Conservation (phyloP, 2,329 filamentous ascomycete genomes). For the Fusarium foetens region DNA sequence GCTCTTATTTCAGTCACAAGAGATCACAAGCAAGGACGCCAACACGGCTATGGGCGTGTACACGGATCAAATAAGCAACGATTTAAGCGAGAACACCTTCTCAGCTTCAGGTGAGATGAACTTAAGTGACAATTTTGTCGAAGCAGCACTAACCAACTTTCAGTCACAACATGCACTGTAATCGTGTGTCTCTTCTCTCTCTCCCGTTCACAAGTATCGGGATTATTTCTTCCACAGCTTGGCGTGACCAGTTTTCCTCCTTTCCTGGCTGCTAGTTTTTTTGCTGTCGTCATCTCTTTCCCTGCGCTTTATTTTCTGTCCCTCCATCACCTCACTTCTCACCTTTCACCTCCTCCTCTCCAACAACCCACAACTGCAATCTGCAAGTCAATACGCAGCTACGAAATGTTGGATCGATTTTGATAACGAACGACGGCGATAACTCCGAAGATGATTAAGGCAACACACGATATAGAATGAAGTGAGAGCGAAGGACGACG, state of each 20-base stretch:
- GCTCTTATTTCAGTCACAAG: not conserved
- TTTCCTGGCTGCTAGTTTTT: not conserved
- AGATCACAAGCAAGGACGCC: slow-evolving; percentile 1
- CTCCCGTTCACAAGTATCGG: not conserved
- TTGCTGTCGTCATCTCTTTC: slow-evolving; percentile 31
- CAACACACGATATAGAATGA: not conserved
- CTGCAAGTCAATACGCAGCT: slow-evolving; percentile 16
- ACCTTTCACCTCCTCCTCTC: slow-evolving; percentile 31
- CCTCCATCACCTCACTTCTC: slow-evolving; percentile 24
- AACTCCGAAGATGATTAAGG: not conserved
- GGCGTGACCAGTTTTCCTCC: slow-evolving; percentile 6
- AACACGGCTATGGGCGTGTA: not conserved
- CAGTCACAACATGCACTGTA: not conserved
- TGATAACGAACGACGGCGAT: not conserved
- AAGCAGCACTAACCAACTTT: not conserved
- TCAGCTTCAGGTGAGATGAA: not conserved
- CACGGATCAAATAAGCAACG: not conserved
- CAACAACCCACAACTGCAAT: slow-evolving; percentile 36
- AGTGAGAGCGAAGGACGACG: not conserved
- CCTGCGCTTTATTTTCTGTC: slow-evolving; percentile 41
- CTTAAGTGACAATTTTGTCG: not conserved
- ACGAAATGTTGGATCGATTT: not conserved
- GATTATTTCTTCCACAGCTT: not conserved
- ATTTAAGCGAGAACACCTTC: not conserved
- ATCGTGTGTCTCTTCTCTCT: not conserved